Conservation (phyloP, 192 early-diverging fungal species). For the Umbelopsis sp. region DNA sequence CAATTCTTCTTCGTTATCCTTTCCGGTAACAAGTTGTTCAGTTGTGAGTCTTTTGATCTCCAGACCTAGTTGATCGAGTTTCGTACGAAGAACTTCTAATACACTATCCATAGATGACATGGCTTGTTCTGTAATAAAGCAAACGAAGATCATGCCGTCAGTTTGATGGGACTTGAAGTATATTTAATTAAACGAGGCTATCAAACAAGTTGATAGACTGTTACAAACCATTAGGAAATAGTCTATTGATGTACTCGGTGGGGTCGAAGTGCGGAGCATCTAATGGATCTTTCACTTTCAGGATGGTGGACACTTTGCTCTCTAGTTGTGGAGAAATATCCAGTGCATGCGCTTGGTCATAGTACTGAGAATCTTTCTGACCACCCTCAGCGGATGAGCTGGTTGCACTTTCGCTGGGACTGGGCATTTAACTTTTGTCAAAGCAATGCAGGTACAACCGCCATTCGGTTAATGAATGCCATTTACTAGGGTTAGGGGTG, state of each 20-base stretch:
- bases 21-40: conserved; percentile 64
- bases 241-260: conserved; percentile 75
- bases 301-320: conserved; percentile 53
- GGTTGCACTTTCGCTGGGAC: background rate
- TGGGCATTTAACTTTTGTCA: background rate
- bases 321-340: conserved; percentile 61
- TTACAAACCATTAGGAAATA: conserved; percentile 74
- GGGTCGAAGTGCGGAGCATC: conserved; percentile 74
- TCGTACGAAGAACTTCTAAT: conserved; percentile 57
- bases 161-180: background rate
- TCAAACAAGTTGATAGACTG: background rate
- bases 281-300: conserved; percentile 63
- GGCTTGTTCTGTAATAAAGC: conserved; percentile 57
- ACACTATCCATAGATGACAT: conserved; percentile 69
- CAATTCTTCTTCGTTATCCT: conserved; percentile 64
- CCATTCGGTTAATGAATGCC: background rate
- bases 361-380: conserved; percentile 5
- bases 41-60: conserved; percentile 76
- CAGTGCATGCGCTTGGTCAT: conserved; percentile 33
- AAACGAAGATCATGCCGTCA: background rate
- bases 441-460: background rate
- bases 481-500: background rate
- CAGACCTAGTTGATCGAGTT: conserved; percentile 60
- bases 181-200: background rate
- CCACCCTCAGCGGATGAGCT: conserved; percentile 12